Base-by-base conservation (phyloP, 2,329 filamentous ascomycete species). In the Trichoderma simmonsii region DNA sequence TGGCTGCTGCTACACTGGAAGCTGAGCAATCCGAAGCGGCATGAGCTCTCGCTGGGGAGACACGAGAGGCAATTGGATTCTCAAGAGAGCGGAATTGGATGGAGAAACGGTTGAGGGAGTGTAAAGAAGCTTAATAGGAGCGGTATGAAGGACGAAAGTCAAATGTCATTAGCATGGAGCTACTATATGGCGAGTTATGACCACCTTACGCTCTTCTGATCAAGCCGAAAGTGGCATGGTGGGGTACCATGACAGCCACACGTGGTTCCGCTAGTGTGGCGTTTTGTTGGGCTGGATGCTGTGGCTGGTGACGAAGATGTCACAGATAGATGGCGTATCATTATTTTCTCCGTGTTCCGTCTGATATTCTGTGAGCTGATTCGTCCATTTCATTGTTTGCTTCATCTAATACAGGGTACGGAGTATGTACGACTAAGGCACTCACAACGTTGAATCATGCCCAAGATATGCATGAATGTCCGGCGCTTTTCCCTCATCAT, bases 1-100 rank as follows among this genome's bases (percentile, higher is more conserved):
- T 91, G 75, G 73, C 81, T 72, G 80, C 75, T 77, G 74, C 75
- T 77, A 72, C 56, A 68, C 60, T 32, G 51, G 60, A 57, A 66
- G 72, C 65, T 65, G 32, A 56, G 65, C 32, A 54, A 69, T 15
- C 62, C 48, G 63, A 69, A 66, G 51, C 48, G 48, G 70, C 73
- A 74, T 74, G 34, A 66, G 72, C 34, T 60, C 48, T 54, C 24
- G 62, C 18, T 51, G 43, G 26, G 26, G 4, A 43, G 36, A 24
- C 12, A 34, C 15, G 12, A 62, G 28, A 66, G 61, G 60, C 32
- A 48, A 54, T 39, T 48, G 34, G n/a, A 28, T 36, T 39, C 64
- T 43, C 60, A 43, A 54, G 32, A 32, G 14, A 8, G 14, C 2
- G 48, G 24, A 71, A 70, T 64, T 71, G 71, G 60, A 30, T 30